phyloP scores from a whole-genome alignment of 371 early-diverging fungal genomes.

The Dinochytrium kinnereticum region DNA sequence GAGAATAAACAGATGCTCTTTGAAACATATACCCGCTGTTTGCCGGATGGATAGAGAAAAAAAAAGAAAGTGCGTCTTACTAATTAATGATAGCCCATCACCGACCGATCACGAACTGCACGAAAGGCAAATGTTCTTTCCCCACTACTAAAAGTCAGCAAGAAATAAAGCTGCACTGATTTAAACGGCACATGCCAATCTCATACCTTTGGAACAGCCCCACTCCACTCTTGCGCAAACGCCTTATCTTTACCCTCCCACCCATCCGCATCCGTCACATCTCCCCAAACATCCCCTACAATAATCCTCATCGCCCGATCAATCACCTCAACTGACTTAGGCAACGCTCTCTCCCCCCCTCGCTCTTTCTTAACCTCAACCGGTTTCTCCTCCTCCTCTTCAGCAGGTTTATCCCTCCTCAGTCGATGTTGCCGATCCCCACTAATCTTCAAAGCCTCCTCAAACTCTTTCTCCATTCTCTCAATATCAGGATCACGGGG shows the following conservation, averaged over 20 bases:
- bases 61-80: neutral
- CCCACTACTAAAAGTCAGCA: neutral
- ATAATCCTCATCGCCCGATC: slow-evolving; percentile 34
- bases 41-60: neutral
- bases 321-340: slow-evolving; percentile 12
- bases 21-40: neutral
- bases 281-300: slow-evolving; percentile 39
- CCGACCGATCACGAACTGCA: neutral
- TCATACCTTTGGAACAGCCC: neutral
- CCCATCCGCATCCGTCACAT: slow-evolving; percentile 26
- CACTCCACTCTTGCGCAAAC: neutral
- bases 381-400: slow-evolving; percentile 11
- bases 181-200: neutral
- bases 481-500: slow-evolving; percentile 31
- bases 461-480: slow-evolving; percentile 27
- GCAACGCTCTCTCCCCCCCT: neutral
- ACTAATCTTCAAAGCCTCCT: slow-evolving; percentile 15
- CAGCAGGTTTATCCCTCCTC: neutral
- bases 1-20: too few relatives aligned
- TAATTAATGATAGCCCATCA: neutral
- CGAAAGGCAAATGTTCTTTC: slow-evolving; percentile 2
- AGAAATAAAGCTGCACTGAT: neutral
- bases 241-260: neutral
- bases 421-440: neutral
- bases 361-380: neutral